Percentiles rank a stretch among this genome's conserved stretches.
These are phyloP conservation scores for Globisporangium sylvaticum DNA, from an alignment of 352 stramenopile genomes.

Conservation along the genomic window DNA sequence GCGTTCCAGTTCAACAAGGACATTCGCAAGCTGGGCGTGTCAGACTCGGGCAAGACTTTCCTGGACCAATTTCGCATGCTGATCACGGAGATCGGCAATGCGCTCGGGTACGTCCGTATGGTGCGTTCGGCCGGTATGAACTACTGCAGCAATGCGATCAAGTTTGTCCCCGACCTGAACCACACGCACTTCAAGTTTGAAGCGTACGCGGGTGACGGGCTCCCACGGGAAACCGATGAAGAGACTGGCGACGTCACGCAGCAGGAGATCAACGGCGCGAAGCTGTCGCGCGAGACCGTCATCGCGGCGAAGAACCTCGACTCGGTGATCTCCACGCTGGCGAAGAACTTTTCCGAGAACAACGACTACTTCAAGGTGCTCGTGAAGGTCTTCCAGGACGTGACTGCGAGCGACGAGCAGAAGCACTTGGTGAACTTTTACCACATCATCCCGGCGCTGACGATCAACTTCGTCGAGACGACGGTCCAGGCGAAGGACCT, in stretches of 20 bases:
- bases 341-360: conserved; percentile 90
- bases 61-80: conserved; percentile 89
- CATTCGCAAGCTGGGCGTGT: conserved; percentile 84
- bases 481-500: conserved; percentile 91
- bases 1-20: conserved; percentile 92
- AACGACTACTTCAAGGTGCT: conserved; percentile 93
- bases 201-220: conserved; percentile 57
- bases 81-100: conserved; percentile 92
- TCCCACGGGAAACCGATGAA: conserved; percentile 54
- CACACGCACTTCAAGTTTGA: conserved; percentile 84
- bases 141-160: conserved; percentile 90
- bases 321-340: conserved; percentile 81
- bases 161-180: conserved; percentile 90
- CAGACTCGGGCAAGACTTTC: conserved; percentile 84
- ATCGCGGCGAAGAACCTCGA: conserved; percentile 85
- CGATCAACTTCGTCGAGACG: conserved; percentile 89
- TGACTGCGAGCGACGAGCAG: conserved; percentile 82
- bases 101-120: conserved; percentile 92
- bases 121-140: conserved; percentile 90
- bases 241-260: conserved; percentile 45
- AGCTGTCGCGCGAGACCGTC: conserved; percentile 76
- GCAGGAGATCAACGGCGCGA: conserved; percentile 47
- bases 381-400: conserved; percentile 87
- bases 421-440: conserved; percentile 93
- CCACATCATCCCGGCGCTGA: conserved; percentile 84